Evolutionary conservation across 1,284 basidiomycete genomes (phyloP).

Genomic region (Trametes polyzona): DNA sequence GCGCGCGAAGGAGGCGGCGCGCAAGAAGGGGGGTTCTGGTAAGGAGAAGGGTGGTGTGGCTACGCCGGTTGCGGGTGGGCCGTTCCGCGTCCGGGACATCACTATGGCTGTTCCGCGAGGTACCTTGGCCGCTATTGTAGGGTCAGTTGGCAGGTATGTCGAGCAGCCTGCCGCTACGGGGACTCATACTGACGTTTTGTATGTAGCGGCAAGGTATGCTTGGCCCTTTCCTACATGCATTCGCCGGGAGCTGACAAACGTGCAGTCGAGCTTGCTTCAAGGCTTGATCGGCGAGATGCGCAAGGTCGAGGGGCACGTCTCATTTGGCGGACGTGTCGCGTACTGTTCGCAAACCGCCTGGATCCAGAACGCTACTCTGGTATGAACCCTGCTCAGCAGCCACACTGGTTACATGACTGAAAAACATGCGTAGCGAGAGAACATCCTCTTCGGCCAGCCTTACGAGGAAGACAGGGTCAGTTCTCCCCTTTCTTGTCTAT

Average conservation of each 20-base stretch:
- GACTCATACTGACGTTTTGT: background rate
- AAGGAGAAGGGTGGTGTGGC: constrained; percentile 25
- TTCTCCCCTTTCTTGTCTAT: too few species aligned
- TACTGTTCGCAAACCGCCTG: constrained; percentile 89
- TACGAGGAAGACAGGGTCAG: constrained; percentile 59
- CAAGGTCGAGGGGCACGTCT: constrained; percentile 52
- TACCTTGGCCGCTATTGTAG: constrained; percentile 66
- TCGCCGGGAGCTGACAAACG: background rate
- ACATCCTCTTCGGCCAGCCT: constrained; percentile 68
- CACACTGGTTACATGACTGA: background rate
- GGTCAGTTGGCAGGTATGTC: constrained; percentile 63
- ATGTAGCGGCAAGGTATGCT: constrained; percentile 26
- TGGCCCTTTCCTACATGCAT: background rate
- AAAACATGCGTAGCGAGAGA: constrained; percentile 50
- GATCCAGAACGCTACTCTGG: constrained; percentile 85
- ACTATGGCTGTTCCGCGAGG: constrained; percentile 61
- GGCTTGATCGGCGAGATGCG: constrained; percentile 81
- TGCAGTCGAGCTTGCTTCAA: constrained; percentile 69
- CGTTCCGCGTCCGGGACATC: constrained; percentile 58
- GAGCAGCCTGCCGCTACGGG: background rate
- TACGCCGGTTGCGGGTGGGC: constrained; percentile 20
- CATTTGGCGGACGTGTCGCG: constrained; percentile 71
- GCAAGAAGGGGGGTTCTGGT: too few species aligned
- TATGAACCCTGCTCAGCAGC: constrained; percentile 40
- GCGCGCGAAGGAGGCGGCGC: constrained; percentile 27